A percentile compares a stretch with the other conserved stretches of the same genome.
These are phyloP conservation scores for Fusarium tuaranense DNA, from an alignment of 2,329 filamentous ascomycete species.

Conservation along the genomic window DNA sequence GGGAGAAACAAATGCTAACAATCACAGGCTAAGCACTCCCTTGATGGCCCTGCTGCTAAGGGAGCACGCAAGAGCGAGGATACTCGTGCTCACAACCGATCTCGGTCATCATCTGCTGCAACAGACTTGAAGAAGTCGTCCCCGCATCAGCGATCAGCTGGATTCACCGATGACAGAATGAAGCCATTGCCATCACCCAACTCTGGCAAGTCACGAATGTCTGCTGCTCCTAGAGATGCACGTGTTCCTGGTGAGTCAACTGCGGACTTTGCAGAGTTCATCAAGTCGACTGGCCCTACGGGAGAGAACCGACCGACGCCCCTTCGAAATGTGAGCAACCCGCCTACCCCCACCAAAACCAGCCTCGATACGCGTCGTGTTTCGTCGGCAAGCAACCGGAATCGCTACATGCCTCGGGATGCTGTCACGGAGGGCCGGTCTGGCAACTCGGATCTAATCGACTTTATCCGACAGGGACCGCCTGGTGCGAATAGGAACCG, in stretches of 20 bases:
- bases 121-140: conserved; percentile 50
- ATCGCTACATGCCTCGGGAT: conserved; percentile 77
- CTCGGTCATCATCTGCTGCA: conserved; percentile 62
- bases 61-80: conserved; percentile 63
- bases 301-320: conserved; percentile 54
- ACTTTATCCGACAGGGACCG: conserved; percentile 93
- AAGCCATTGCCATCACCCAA: conserved; percentile 39
- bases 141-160: conserved; percentile 23
- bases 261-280: conserved; percentile 89
- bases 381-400: conserved; percentile 57
- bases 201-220: conserved; percentile 36
- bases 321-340: conserved; percentile 49
- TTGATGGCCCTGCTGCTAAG: conserved; percentile 57
- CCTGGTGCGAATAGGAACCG: conserved; percentile 70
- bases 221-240: conserved; percentile 74
- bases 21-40: conserved; percentile 54
- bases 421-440: conserved; percentile 71
- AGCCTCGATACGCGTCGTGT: conserved; percentile 55
- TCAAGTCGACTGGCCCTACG: conserved; percentile 84
- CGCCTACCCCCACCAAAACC: conserved; percentile 49
- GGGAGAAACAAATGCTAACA: conserved; percentile 22
- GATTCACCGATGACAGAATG: conserved; percentile 33
- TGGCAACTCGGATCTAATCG: conserved; percentile 88
- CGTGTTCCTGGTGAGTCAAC: conserved; percentile 77
- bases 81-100: conserved; percentile 53